Base-by-base conservation (phyloP, 768 basidiomycete genomes). In the Tylopilus rubrobrunneus region DNA sequence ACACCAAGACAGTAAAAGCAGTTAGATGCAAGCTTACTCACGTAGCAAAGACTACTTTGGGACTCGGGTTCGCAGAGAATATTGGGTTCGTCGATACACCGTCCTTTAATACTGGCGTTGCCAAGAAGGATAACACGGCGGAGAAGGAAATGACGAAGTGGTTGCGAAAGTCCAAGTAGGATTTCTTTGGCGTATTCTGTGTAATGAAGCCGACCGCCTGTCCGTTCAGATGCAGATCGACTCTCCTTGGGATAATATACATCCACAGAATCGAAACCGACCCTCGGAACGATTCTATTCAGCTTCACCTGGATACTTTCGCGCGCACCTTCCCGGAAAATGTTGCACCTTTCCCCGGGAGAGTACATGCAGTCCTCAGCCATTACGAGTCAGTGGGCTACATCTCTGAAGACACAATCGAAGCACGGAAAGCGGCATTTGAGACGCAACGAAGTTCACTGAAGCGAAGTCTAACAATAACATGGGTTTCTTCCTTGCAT, bases 71-170 rank as follows among this genome's bases (percentile, higher is more conserved):
- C 1, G 7, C n/a, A 7, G 53, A 39, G 1, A 8, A 45, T 31
- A 59, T 64, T 9, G 65, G 67, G 11, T 58, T 66, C 15, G 58
- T 66, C 0, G 60, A 67, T 49, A 67, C 50, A 1, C 65, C 65
- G 11, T 62, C 63, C 19, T 62, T 65, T n/a, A 27, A 27, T n/a
- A 39, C 47, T 4, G 47, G 15, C 7, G 8, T 31, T 31, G 8
- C 10, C 7, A 7, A 12, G 27, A 29, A 48, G 36, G 45, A 50
- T 28, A 5, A 1, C 27, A 27, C 7, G 5, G 55, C 51, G 11
- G 46, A 57, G 9, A 41, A 0, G 4, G 12, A 48, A 15, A 57
- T 39, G 44, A 19, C 5, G 1, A n/a, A 3, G n/a, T 65, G 62
- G 64, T 34, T 65, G 42, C 44, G 1, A 0, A 25, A 31, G 7